Evolutionary conservation across 148 eudicot genomes (phyloP).

Genomic region (Arctostaphylos glauca): DNA sequence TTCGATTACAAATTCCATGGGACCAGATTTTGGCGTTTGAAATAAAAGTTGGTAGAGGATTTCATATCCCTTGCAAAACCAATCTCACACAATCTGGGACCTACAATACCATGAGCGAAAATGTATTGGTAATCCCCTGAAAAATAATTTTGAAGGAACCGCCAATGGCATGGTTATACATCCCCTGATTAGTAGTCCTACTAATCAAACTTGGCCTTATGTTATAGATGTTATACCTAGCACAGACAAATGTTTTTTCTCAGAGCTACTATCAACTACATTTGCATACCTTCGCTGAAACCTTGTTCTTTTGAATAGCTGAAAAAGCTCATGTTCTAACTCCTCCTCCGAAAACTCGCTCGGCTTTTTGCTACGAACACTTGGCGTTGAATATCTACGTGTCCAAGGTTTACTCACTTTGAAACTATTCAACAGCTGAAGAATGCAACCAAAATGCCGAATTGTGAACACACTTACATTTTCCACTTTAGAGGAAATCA

Average conservation of each 20-base stretch:
- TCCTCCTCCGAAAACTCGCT: constrained; percentile 29
- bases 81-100: background rate
- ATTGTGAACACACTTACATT: background rate
- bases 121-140: background rate
- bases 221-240: background rate
- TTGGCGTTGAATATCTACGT: constrained; percentile 28
- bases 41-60: too few relatives aligned
- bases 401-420: constrained; percentile 62
- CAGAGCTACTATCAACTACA: background rate
- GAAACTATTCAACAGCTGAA: constrained; percentile 56
- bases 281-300: constrained; percentile 46
- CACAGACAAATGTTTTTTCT: background rate
- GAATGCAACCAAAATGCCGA: constrained; percentile 14
- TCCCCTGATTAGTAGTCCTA: background rate
- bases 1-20: too few relatives aligned
- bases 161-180: background rate
- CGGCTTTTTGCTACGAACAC: constrained; percentile 28
- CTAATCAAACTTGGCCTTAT: background rate
- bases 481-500: background rate
- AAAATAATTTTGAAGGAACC: background rate
- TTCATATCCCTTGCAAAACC: background rate
- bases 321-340: constrained; percentile 53
- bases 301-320: constrained; percentile 33
- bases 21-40: too few relatives aligned
- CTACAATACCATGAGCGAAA: background rate